Evolutionary conservation across 1,284 basidiomycete species (phyloP), one percentile per base, ranked within the genome.

Genomic region (Testicularia cyperi): DNA sequence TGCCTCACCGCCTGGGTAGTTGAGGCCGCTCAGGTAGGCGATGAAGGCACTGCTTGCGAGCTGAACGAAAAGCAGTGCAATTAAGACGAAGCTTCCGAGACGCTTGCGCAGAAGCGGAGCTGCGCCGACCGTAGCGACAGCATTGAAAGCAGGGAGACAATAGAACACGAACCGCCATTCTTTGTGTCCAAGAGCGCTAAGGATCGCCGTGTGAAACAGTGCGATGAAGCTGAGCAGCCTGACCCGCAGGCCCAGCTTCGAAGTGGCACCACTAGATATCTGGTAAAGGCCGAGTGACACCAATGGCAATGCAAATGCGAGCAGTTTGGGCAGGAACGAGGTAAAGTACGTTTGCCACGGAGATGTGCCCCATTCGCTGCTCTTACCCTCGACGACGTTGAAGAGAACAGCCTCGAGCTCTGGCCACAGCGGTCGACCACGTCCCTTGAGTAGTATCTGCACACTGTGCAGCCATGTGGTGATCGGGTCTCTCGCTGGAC

Each of bases 81-180:
- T 22, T 4, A 53, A 18, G 1, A 33, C 22, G 31, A 13, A 34
- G n/a, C 27, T 54, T 5, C 39, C 44, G 3, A 40, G 1, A 51
- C 42, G 2, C 60, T 49, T 29, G 66, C 45, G 48, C 8, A 29
- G 21, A 2, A 90, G 70, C 76, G 80, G 82, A 7, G 77, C 74
- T 0, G 83, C 80, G 2, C 84, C 86, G 14, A 85, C 77, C 0
- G 90, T 86, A 0, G 87, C 88, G 2, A 87, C 82, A 4, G 91
- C 78, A 67, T 96, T 96, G 75, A 90, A 80, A 0, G 85, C 71
- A 0, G 94, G 92, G 0, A 96, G 82, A 10, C 85, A 82, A 71
- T 97, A 97, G 6, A 92, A 82, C 52, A 96, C 81, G 77, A 98
- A 98, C 4, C 94, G 83, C 92, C 94, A 97, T 78, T 98, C 95